Percentiles rank a stretch among this genome's conserved stretches.
Conservation (phyloP, 2,329 filamentous ascomycete species). For the Exserohilum turcica region DNA sequence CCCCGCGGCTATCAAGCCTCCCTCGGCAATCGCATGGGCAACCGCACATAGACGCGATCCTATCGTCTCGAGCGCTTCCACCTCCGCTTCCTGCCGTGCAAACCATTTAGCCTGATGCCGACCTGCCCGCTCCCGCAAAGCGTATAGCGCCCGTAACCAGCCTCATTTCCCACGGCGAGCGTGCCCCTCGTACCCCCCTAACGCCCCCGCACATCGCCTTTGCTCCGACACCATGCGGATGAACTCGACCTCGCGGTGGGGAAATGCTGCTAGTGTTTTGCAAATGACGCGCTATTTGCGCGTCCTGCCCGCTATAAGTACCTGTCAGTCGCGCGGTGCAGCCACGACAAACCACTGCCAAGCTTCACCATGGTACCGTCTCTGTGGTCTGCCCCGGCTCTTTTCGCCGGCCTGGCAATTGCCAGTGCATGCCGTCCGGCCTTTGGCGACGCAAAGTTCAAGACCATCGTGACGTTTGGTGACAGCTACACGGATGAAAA, state of each 20-base stretch:
- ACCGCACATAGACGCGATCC: not conserved
- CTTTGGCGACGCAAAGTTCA: slow-evolving; percentile 57
- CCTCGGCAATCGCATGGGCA: not conserved
- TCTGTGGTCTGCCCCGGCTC: slow-evolving; percentile 24
- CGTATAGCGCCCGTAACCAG: slow-evolving; percentile 23
- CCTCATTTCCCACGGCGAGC: slow-evolving; percentile 19
- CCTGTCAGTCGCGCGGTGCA: not conserved
- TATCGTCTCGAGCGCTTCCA: not conserved
- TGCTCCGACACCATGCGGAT: slow-evolving; percentile 13
- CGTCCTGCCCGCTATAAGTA: slow-evolving; percentile 24
- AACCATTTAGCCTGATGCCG: slow-evolving; percentile 37
- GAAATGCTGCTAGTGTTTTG: slow-evolving; percentile 17
- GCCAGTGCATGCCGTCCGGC: slow-evolving; percentile 19
- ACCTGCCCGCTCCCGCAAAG: slow-evolving; percentile 15
- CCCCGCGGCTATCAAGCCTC: not conserved
- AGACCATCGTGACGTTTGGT: slow-evolving; percentile 71
- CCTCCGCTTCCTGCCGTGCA: slow-evolving; percentile 1
- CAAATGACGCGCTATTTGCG: slow-evolving; percentile 5
- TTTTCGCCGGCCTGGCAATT: slow-evolving; percentile 30
- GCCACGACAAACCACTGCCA: not conserved
- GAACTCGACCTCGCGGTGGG: slow-evolving; percentile 16
- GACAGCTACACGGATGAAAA: slow-evolving; percentile 79
- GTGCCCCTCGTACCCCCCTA: slow-evolving; percentile 21
- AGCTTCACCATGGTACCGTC: slow-evolving; percentile 26
- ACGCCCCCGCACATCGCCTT: slow-evolving; percentile 20